Evolutionary conservation across 1,284 basidiomycete species (phyloP).

Genomic region (Puccinia brachypodii): DNA sequence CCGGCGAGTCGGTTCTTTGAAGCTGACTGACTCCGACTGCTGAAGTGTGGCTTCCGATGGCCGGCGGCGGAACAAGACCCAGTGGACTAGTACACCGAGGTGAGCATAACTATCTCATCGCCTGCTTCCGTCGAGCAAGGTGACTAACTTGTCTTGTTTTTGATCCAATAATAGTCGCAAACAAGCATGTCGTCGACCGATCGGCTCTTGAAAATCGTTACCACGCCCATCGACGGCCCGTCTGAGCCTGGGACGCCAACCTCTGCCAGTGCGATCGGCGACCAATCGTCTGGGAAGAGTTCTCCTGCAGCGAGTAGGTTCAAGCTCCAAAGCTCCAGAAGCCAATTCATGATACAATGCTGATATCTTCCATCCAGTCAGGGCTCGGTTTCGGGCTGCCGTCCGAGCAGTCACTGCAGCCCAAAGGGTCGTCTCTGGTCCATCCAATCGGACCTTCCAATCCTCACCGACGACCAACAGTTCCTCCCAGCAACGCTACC

Average conservation of each 20-base stretch:
- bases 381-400: background rate
- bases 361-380: background rate
- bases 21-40: too few species aligned
- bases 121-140: too few species aligned
- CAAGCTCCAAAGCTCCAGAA: background rate
- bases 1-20: too few species aligned
- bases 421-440: constrained; percentile 4
- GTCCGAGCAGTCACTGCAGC: constrained; percentile 17
- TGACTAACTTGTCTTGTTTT: background rate
- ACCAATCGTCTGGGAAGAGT: background rate
- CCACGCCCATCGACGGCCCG: background rate
- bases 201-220: background rate
- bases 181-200: background rate
- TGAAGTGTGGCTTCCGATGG: too few species aligned
- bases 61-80: too few species aligned
- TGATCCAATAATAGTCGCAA: background rate
- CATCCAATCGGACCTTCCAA: background rate
- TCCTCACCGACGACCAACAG: background rate
- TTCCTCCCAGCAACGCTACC: background rate
- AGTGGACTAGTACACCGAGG: too few species aligned
- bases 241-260: background rate
- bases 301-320: background rate
- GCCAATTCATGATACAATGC: background rate
- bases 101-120: too few species aligned
- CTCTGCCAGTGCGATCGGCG: background rate